These are phyloP conservation scores for Trifolium fragiferum DNA, from an alignment of 306 rosid species.

Conservation along the genomic window DNA sequence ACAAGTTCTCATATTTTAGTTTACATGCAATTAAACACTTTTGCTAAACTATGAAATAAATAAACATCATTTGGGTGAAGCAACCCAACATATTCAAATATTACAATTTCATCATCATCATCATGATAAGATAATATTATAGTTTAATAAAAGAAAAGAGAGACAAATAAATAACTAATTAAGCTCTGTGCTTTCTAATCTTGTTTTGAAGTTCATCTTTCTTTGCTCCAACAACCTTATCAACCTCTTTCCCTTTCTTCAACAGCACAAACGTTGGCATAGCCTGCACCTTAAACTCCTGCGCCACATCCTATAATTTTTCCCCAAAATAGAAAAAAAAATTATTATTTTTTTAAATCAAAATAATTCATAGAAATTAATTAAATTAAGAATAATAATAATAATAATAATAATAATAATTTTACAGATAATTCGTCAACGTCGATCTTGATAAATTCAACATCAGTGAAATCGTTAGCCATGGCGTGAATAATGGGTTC, in stretches of 20 bases:
- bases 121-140: slow-evolving; percentile 10
- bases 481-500: slow-evolving; percentile 70
- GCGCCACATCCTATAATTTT: slow-evolving; percentile 69
- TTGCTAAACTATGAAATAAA: slow-evolving; percentile 8
- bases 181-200: slow-evolving; percentile 48
- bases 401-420: neutral
- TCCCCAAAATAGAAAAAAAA: neutral
- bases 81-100: slow-evolving; percentile 11
- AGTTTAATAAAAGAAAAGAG: neutral
- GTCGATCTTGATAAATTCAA: slow-evolving; percentile 81
- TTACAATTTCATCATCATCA: neutral
- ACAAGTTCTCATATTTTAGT: neutral
- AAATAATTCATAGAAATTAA: too few relatives aligned
- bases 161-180: slow-evolving; percentile 30
- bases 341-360: too few relatives aligned
- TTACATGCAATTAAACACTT: neutral
- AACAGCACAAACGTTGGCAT: slow-evolving; percentile 87
- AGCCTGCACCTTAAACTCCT: slow-evolving; percentile 68
- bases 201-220: slow-evolving; percentile 82
- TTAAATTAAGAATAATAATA: neutral
- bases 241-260: slow-evolving; percentile 75
- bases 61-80: neutral
- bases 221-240: slow-evolving; percentile 69
- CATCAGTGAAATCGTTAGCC: slow-evolving; percentile 61
- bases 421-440: slow-evolving; percentile 82